Evolutionary conservation across 257 asterid species (phyloP).

Genomic region (Haberlea rhodopensis): DNA sequence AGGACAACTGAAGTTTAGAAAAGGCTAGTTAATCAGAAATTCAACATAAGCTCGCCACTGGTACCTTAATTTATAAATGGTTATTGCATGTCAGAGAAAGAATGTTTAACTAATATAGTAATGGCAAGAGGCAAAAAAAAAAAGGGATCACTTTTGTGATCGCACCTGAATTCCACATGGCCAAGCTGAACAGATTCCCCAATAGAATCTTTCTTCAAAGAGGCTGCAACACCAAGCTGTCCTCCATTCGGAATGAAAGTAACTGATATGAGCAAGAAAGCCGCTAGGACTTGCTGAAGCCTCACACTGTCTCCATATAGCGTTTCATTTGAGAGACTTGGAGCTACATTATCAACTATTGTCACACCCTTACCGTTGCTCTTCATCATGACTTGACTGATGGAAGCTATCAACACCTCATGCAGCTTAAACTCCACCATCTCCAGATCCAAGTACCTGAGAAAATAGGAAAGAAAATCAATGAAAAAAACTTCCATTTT

Average conservation of each 20-base stretch:
- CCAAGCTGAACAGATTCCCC: constrained; percentile 88
- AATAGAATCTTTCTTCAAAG: constrained; percentile 52
- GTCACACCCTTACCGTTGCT: constrained; percentile 72
- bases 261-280: constrained; percentile 61
- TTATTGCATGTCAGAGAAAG: neutral
- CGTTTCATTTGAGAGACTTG: constrained; percentile 48
- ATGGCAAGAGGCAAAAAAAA: no score
- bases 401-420: constrained; percentile 75
- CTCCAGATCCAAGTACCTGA: constrained; percentile 87
- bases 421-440: constrained; percentile 85
- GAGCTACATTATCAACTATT: constrained; percentile 56
- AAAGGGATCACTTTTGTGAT: neutral
- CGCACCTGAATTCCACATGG: constrained; percentile 74
- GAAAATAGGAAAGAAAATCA: neutral
- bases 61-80: neutral
- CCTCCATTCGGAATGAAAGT: constrained; percentile 71
- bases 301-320: constrained; percentile 80
- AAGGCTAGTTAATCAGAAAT: neutral
- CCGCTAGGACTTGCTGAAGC: constrained; percentile 88
- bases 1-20: neutral
- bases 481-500: neutral
- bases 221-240: constrained; percentile 58
- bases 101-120: neutral
- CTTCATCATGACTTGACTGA: constrained; percentile 84
- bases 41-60: neutral